Evolutionary conservation across 2,329 filamentous ascomycete species (phyloP).

Genomic region (Colletotrichum sp.): DNA sequence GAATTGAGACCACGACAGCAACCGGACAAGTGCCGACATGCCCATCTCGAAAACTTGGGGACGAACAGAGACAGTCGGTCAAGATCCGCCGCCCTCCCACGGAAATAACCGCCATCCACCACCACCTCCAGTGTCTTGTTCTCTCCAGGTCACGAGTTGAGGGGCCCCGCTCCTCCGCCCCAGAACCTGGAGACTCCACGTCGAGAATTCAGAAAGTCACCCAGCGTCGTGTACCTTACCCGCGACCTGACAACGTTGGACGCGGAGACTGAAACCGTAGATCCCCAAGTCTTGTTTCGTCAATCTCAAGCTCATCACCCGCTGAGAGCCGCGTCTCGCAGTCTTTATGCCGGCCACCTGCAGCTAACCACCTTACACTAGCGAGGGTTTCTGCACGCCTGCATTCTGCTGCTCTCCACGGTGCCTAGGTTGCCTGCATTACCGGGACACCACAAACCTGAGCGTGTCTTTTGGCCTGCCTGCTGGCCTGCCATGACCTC

Average conservation of each 20-base stretch:
- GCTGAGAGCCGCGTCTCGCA: constrained; percentile 12
- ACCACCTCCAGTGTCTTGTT: background rate
- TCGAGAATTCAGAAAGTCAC: background rate
- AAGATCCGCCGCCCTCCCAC: background rate
- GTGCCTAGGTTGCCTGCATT: background rate
- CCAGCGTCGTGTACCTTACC: background rate
- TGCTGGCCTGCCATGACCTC: constrained; percentile 11
- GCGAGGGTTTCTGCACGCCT: background rate
- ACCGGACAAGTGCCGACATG: background rate
- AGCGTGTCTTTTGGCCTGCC: background rate
- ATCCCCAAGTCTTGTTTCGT: background rate
- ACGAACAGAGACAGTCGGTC: background rate
- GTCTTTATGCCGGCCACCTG: background rate
- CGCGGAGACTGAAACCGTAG: background rate
- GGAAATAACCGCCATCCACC: background rate
- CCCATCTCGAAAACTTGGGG: background rate
- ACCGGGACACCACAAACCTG: background rate
- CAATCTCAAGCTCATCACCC: background rate
- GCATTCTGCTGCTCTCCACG: background rate
- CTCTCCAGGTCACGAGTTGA: background rate
- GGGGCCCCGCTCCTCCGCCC: background rate
- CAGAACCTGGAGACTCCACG: background rate
- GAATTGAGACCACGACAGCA: background rate
- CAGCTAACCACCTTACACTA: background rate
- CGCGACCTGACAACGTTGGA: background rate